A percentile compares a stretch with the other conserved stretches of the same genome.
These are phyloP conservation scores for Claviceps humidiphila DNA, from an alignment of 2,329 filamentous ascomycete genomes.

Conservation along the genomic window DNA sequence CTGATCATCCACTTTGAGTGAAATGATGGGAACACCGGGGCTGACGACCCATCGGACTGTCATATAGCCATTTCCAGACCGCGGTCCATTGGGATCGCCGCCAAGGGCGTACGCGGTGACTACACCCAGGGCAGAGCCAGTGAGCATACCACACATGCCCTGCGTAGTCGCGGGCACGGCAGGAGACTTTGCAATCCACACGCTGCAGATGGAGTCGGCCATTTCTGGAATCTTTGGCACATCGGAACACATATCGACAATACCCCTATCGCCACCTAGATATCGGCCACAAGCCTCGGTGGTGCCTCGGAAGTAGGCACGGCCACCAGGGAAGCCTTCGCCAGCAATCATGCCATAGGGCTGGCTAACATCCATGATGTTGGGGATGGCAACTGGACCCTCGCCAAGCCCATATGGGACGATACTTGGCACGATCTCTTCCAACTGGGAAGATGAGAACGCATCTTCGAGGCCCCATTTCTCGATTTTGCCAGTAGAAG, in stretches of 20 bases:
- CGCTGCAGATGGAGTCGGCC: conserved; percentile 58
- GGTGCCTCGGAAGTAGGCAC: conserved; percentile 61
- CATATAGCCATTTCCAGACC: conserved; percentile 60
- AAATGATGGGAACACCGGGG: conserved; percentile 83
- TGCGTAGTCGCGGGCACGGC: conserved; percentile 59
- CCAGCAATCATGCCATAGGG: conserved; percentile 72
- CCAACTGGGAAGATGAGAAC: conserved; percentile 62
- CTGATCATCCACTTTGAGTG: conserved; percentile 70
- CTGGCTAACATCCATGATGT: conserved; percentile 84
- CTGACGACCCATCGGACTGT: conserved; percentile 83
- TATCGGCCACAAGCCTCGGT: conserved; percentile 69
- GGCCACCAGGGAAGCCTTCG: conserved; percentile 74
- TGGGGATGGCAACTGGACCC: conserved; percentile 66
- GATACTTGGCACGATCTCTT: conserved; percentile 62
- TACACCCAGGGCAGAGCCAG: conserved; percentile 71
- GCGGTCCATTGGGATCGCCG: conserved; percentile 40
- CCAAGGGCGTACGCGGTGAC: conserved; percentile 72
- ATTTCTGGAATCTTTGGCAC: conserved; percentile 64
- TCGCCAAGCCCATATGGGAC: conserved; percentile 65
- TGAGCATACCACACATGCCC: conserved; percentile 68
- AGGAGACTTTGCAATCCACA: conserved; percentile 82
- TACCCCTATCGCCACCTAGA: conserved; percentile 46
- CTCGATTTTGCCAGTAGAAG: conserved; percentile 60
- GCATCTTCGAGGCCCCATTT: conserved; percentile 71
- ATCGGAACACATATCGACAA: conserved; percentile 51